These are phyloP conservation scores for Ophiostoma tasmaniense DNA, from an alignment of 2,329 filamentous ascomycete species.

Conservation along the genomic window DNA sequence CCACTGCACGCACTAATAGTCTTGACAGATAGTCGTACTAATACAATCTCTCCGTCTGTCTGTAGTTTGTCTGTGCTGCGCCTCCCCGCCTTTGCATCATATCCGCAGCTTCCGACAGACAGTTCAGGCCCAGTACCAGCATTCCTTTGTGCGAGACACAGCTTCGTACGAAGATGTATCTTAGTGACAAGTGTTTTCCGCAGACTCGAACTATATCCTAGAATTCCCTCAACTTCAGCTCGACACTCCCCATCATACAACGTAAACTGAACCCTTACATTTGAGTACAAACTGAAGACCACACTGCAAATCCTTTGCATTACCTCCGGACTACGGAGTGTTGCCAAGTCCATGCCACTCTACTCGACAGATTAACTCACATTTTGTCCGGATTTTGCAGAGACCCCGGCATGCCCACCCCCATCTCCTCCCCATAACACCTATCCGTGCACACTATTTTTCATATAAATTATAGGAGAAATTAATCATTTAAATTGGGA, in stretches of 20 bases:
- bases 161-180: not conserved
- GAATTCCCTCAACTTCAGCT: not conserved
- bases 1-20: not conserved
- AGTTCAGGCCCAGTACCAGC: not conserved
- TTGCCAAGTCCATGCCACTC: not conserved
- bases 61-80: not conserved
- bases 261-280: not conserved
- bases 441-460: not conserved
- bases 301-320: not conserved
- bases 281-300: not conserved
- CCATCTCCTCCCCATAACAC: not conserved
- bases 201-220: not conserved
- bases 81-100: not conserved
- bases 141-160: not conserved
- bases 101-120: conserved; percentile 1
- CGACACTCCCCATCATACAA: not conserved
- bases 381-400: not conserved
- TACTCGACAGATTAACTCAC: not conserved
- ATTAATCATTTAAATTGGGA: not conserved
- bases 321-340: conserved; percentile 2
- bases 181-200: not conserved
- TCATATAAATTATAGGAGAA: not conserved
- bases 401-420: not conserved
- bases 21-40: not conserved
- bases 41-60: not conserved